These are phyloP conservation scores for Albatrellus sp. DNA, from an alignment of 1,284 basidiomycete species.

Conservation along the genomic window DNA sequence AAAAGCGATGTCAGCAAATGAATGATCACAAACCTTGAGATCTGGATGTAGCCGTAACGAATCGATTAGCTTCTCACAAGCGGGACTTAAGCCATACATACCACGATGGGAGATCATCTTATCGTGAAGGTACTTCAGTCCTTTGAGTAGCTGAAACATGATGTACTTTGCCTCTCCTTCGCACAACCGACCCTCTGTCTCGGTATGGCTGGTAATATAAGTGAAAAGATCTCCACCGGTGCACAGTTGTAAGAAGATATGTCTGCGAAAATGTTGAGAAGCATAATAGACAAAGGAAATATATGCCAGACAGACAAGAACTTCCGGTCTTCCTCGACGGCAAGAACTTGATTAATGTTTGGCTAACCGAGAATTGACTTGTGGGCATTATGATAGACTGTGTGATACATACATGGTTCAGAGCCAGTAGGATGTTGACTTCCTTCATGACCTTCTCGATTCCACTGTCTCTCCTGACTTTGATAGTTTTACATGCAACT, in stretches of 20 bases:
- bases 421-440: constrained; percentile 53
- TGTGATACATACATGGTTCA: constrained; percentile 48
- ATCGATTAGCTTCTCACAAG: neutral
- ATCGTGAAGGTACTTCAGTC: constrained; percentile 63
- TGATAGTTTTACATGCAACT: constrained; percentile 76
- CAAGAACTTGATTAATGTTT: constrained; percentile 69
- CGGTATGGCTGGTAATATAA: constrained; percentile 54
- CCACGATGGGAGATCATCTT: constrained; percentile 73
- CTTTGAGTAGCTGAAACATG: constrained; percentile 68
- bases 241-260: constrained; percentile 67
- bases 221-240: constrained; percentile 73
- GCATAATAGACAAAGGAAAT: neutral
- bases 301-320: constrained; percentile 33
- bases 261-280: constrained; percentile 22
- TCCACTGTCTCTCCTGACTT: constrained; percentile 41
- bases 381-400: neutral
- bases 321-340: constrained; percentile 48
- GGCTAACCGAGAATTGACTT: constrained; percentile 32
- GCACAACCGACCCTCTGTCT: constrained; percentile 37
- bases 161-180: constrained; percentile 79
- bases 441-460: constrained; percentile 61
- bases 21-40: constrained; percentile 42
- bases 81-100: constrained; percentile 19
- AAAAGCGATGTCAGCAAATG: neutral
- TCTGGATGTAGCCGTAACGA: constrained; percentile 27